Percentiles rank a stretch among this genome's conserved stretches.
phyloP scores from a whole-genome alignment of 2,329 filamentous ascomycete species.

The Hypoxylon sp. region DNA sequence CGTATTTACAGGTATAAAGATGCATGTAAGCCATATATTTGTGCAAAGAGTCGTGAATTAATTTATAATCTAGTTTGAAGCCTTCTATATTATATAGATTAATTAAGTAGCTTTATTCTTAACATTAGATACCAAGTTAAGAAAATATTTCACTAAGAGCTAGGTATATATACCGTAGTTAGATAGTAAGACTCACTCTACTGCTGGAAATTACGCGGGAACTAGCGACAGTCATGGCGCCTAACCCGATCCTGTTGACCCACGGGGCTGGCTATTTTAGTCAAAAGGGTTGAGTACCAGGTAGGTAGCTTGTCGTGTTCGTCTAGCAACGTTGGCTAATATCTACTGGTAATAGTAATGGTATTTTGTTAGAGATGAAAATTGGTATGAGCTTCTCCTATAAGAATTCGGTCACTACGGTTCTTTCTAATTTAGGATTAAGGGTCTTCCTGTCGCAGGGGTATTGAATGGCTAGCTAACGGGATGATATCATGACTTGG shows the following conservation, averaged over 20 bases:
- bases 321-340: constrained; percentile 27
- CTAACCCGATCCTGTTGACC: constrained; percentile 20
- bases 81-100: not conserved
- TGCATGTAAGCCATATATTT: not conserved
- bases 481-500: constrained; percentile 21
- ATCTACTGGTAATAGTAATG: constrained; percentile 18
- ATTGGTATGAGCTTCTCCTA: not conserved
- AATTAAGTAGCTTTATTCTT: not conserved
- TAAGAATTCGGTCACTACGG: not conserved
- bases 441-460: constrained; percentile 1
- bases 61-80: not conserved
- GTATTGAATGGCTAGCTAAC: not conserved
- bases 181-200: not conserved
- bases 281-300: constrained; percentile 12
- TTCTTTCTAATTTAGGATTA: not conserved
- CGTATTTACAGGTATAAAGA: not conserved
- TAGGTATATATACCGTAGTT: not conserved
- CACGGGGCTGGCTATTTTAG: constrained; percentile 37
- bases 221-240: constrained; percentile 21
- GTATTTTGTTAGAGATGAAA: not conserved
- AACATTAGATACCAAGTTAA: not conserved
- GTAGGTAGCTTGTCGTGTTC: constrained; percentile 14
- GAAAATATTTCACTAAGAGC: not conserved
- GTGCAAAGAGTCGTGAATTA: not conserved
- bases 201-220: constrained; percentile 17